phyloP scores from a whole-genome alignment of 352 stramenopile species.

The Phytophthora palmivora region DNA sequence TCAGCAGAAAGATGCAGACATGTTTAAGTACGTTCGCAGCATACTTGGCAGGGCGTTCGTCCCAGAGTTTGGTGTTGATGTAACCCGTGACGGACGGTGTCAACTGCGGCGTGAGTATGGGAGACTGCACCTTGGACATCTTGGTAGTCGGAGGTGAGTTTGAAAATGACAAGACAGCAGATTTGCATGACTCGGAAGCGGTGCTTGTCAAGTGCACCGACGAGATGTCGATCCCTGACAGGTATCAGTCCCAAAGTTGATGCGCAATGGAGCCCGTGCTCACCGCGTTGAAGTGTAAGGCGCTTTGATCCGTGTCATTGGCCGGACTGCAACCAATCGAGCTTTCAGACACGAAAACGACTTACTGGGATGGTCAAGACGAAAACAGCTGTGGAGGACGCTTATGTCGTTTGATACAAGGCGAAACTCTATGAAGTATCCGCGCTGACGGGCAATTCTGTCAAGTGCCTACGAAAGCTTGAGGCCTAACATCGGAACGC shows the following conservation, averaged over 20 bases:
- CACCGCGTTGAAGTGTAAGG: conserved; percentile 20
- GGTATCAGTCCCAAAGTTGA: not conserved
- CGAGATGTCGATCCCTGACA: too few species aligned
- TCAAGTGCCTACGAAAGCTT: not conserved
- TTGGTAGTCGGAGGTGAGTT: conserved; percentile 14
- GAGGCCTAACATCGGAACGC: conserved; percentile 7
- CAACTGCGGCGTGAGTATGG: conserved; percentile 19
- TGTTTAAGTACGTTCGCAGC: conserved; percentile 57
- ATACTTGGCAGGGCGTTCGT: conserved; percentile 51
- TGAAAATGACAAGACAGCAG: conserved; percentile 13
- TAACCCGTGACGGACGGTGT: conserved; percentile 23
- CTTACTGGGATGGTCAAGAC: conserved; percentile 10
- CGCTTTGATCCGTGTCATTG: conserved; percentile 8
- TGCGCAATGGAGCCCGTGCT: not conserved
- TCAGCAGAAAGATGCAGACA: conserved; percentile 63
- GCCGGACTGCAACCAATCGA: conserved; percentile 8
- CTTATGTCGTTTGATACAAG: too few species aligned
- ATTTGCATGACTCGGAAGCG: not conserved
- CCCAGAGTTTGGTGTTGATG: conserved; percentile 44
- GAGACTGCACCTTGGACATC: conserved; percentile 29
- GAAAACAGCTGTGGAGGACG: not conserved
- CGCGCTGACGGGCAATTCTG: too few species aligned
- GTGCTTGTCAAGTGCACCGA: not conserved
- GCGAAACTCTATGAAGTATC: too few species aligned
- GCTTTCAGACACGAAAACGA: not conserved